Evolutionary conservation across 345 rosid genomes (phyloP).

Genomic region (Sisymbrium irio): DNA sequence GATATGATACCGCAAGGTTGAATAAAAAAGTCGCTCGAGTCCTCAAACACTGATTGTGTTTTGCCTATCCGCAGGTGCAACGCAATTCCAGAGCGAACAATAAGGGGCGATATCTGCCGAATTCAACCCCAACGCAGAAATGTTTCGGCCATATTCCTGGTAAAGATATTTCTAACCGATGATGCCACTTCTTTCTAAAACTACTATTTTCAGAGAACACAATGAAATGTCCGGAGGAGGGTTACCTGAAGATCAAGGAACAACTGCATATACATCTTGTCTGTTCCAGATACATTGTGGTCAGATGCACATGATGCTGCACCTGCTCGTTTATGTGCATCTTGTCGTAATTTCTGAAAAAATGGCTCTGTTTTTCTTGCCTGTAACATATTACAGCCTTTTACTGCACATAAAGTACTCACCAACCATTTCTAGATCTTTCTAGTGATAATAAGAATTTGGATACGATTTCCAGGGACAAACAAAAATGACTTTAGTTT

Average conservation of each 20-base stretch:
- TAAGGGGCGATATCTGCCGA: constrained; percentile 61
- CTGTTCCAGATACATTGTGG: constrained; percentile 69
- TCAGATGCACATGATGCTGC: constrained; percentile 78
- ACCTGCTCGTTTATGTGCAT: constrained; percentile 86
- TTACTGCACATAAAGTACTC: neutral
- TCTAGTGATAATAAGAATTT: too few species aligned
- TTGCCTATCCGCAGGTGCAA: constrained; percentile 77
- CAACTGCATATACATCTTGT: constrained; percentile 88
- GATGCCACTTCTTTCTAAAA: neutral
- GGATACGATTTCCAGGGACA: too few species aligned
- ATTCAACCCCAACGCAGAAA: constrained; percentile 60
- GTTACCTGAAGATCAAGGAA: constrained; percentile 94
- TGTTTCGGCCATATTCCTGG: constrained; percentile 83
- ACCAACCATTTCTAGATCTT: neutral
- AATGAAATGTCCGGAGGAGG: neutral
- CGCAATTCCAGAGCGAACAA: constrained; percentile 83
- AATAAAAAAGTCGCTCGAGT: neutral
- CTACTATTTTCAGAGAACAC: neutral
- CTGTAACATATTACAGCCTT: constrained; percentile 36
- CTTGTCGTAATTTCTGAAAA: constrained; percentile 83
- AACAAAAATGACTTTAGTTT: too few species aligned
- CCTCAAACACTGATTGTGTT: constrained; percentile 44
- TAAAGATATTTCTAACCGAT: neutral
- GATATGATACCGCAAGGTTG: neutral
- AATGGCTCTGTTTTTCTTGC: constrained; percentile 82